These are phyloP conservation scores for Cladobotryum protrusum DNA, from an alignment of 2,329 filamentous ascomycete genomes.

Conservation along the genomic window DNA sequence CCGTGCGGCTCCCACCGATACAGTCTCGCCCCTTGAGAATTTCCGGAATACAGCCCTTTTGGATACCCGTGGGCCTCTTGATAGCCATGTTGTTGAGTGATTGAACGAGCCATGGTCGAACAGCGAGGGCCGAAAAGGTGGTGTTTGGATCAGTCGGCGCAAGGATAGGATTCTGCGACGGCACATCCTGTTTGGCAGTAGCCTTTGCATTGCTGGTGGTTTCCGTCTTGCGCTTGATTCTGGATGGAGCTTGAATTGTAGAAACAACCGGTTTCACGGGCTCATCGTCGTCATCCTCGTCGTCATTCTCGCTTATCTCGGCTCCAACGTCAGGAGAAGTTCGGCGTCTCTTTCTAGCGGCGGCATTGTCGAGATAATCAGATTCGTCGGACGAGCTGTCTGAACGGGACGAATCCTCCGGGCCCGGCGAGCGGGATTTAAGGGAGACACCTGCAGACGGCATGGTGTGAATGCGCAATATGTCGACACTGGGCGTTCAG, in stretches of 20 bases:
- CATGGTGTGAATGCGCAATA: no score
- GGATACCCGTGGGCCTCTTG: slow-evolving; percentile 82
- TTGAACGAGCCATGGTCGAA: slow-evolving; percentile 81
- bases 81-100: slow-evolving; percentile 75
- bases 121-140: slow-evolving; percentile 65
- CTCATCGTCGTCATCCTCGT: slow-evolving; percentile 17
- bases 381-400: slow-evolving; percentile 33
- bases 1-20: slow-evolving; percentile 89
- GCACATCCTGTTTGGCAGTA: not conserved
- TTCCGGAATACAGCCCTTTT: slow-evolving; percentile 85
- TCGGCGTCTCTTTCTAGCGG: slow-evolving; percentile 41
- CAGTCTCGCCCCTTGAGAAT: slow-evolving; percentile 88
- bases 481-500: no score
- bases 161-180: slow-evolving; percentile 31
- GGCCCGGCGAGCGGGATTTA: slow-evolving; percentile 3
- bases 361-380: slow-evolving; percentile 42
- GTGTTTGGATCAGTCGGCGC: slow-evolving; percentile 51
- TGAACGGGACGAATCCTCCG: slow-evolving; percentile 1
- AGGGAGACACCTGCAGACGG: slow-evolving; percentile 5
- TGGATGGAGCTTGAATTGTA: slow-evolving; percentile 46
- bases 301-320: slow-evolving; percentile 19
- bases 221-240: slow-evolving; percentile 39
- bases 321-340: slow-evolving; percentile 23
- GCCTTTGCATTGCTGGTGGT: slow-evolving; percentile 15
- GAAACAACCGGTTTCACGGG: slow-evolving; percentile 29